These are phyloP conservation scores for Isabelozyma gotoi DNA, from an alignment of 805 yeast genomes.

Conservation along the genomic window DNA sequence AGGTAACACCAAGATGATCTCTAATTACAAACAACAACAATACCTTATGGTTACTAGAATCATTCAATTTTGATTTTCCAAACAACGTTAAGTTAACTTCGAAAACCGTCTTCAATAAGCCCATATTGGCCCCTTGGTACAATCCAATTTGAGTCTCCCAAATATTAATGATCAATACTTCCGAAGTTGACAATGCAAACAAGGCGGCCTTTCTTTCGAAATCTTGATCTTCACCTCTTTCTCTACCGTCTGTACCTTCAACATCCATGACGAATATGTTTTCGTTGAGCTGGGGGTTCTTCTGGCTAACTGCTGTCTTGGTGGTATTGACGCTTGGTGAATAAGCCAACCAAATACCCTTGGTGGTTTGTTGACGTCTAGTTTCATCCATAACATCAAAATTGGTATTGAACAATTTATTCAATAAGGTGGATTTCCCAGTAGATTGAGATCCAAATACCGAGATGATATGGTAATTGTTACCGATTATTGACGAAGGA, in stretches of 20 bases:
- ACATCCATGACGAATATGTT: slow-evolving; percentile 86
- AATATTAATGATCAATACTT: slow-evolving; percentile 83
- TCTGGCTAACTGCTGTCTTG: too few species aligned
- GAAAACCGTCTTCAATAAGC: slow-evolving; percentile 88
- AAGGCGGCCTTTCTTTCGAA: slow-evolving; percentile 95
- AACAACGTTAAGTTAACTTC: slow-evolving; percentile 90
- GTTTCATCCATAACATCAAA: slow-evolving; percentile 93
- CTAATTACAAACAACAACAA: slow-evolving; percentile 83
- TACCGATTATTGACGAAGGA: slow-evolving; percentile 46
- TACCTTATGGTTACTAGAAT: slow-evolving; percentile 52
- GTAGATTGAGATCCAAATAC: slow-evolving; percentile 98
- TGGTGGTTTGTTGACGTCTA: slow-evolving; percentile 78
- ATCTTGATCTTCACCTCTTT: slow-evolving; percentile 97
- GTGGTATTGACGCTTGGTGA: slow-evolving; percentile 30
- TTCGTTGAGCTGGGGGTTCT: slow-evolving; percentile 10
- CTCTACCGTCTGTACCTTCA: slow-evolving; percentile 99
- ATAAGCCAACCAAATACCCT: slow-evolving; percentile 47
- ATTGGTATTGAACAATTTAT: slow-evolving; percentile 77
- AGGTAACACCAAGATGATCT: slow-evolving; percentile 88
- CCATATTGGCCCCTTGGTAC: slow-evolving; percentile 98
- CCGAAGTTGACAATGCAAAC: slow-evolving; percentile 90
- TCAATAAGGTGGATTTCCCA: slow-evolving; percentile 91
- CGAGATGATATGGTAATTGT: slow-evolving; percentile 84
- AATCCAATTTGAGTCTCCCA: slow-evolving; percentile 98
- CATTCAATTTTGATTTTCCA: slow-evolving; percentile 49